These are phyloP conservation scores for Scutellaria minor DNA, from an alignment of 257 asterid genomes.

Conservation along the genomic window DNA sequence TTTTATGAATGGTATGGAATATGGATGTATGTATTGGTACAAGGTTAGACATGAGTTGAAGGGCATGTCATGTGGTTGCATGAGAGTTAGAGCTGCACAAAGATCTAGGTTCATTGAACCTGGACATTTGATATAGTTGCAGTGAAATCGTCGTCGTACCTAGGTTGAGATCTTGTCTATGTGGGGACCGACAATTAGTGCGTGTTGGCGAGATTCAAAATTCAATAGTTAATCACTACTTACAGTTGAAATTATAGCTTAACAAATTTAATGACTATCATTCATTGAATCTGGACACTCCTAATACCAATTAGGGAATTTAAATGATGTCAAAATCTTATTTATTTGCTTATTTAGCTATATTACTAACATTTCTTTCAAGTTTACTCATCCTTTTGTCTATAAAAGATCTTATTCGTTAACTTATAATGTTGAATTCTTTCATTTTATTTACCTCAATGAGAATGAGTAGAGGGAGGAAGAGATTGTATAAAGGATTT, in stretches of 20 bases:
- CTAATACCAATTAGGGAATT: neutral
- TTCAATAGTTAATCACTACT: neutral
- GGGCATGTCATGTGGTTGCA: neutral
- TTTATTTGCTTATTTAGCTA: too few relatives aligned
- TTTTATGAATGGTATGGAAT: neutral
- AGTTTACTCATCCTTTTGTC: too few relatives aligned
- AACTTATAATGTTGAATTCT: too few relatives aligned
- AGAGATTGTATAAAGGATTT: too few relatives aligned
- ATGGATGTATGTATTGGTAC: neutral
- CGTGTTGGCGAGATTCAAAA: constrained; percentile 16
- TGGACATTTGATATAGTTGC: constrained; percentile 18
- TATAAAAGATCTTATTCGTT: too few relatives aligned
- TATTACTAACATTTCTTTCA: too few relatives aligned
- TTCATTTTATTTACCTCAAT: too few relatives aligned
- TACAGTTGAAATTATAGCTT: neutral
- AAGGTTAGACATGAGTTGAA: neutral
- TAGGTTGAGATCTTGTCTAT: neutral
- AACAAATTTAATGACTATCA: neutral
- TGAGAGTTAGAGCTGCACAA: neutral
- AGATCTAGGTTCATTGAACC: constrained; percentile 45
- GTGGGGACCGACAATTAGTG: constrained; percentile 25
- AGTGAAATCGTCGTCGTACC: constrained; percentile 9
- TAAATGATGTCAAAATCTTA: too few relatives aligned
- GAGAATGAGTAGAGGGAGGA: too few relatives aligned
- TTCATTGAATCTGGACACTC: constrained; percentile 44